These are phyloP conservation scores for Monilinia fructigena DNA, from an alignment of 2,329 filamentous ascomycete genomes.

Conservation along the genomic window DNA sequence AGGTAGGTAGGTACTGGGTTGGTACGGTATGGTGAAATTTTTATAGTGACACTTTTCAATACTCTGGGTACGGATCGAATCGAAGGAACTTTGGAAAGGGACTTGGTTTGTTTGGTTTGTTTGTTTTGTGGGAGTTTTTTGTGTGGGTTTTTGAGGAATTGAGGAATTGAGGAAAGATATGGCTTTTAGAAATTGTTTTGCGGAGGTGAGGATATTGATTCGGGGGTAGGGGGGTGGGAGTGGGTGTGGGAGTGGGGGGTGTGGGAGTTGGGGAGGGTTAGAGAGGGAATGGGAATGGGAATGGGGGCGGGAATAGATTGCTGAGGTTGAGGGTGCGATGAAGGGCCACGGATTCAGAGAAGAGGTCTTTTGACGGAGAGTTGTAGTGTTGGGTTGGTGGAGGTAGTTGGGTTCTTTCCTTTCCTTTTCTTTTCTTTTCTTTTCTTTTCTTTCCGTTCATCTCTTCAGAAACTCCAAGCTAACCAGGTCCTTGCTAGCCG, in stretches of 20 bases:
- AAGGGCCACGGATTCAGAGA: conserved; percentile 1
- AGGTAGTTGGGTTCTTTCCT: conserved; percentile 35
- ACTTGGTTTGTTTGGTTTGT: too few species aligned
- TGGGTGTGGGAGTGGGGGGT: not conserved
- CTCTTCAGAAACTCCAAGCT: not conserved
- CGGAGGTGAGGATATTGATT: not conserved
- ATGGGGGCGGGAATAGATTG: not conserved
- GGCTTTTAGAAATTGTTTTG: not conserved
- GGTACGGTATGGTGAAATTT: too few species aligned
- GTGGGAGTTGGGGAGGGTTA: not conserved
- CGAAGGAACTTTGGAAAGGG: too few species aligned
- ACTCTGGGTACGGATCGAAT: too few species aligned
- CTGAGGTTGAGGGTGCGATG: too few species aligned
- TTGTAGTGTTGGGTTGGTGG: conserved; percentile 39
- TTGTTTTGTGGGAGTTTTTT: too few species aligned
- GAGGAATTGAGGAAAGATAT: not conserved
- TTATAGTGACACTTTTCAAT: too few species aligned
- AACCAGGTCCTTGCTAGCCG: conserved; percentile 50
- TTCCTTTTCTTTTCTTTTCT: conserved; percentile 18
- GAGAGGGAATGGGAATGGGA: not conserved
- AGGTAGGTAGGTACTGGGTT: too few species aligned
- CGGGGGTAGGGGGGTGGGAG: not conserved
- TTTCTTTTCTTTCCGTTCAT: too few species aligned
- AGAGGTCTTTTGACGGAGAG: conserved; percentile 40
- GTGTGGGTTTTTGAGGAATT: too few species aligned